Evolutionary conservation across 768 basidiomycete genomes (phyloP), one percentile per base, ranked within the genome.

Genomic region (Lactarius sp.): DNA sequence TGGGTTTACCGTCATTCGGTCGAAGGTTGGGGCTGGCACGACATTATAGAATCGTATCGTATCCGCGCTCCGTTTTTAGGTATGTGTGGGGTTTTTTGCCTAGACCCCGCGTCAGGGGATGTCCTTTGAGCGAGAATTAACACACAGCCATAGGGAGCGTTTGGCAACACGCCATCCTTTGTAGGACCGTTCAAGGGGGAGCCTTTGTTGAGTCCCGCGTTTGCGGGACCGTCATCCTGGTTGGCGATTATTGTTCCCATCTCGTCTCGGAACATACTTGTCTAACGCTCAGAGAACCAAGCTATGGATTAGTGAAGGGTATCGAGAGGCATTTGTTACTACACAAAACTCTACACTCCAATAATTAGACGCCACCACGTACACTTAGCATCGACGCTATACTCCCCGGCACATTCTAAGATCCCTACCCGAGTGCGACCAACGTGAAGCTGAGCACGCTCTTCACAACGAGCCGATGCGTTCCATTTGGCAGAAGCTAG

Each of bases 1-100:
- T 52, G 92, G 91, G 14, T 94, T 88, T 64, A 79, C 78, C 54
- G 83, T 92, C n/a, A 72, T 75, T 20, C 72, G 73, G 12, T 74
- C 78, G 60, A 72, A 70, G 52, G 8, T 36, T 27, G 56, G 42
- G 34, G 6, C 34, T 34, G 51, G 51, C 7, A 14, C 8, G 8
- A 47, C 22, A 5, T 49, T 5, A 12, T 49, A 49, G 22, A 20
- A 20, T n/a, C 8, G n/a, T 20, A 4, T n/a, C 10, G 7, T 12
- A 8, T 27, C 27, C 27, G 18, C 2, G 42, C 5, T 44, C 16
- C 18, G 8, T 20, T 27, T 27, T 27, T 27, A 47, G 46, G 46
- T 22, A 20, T 47, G 46, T 47, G 3, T 10, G 46, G 2, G 20
- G 20, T 20, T 9, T 3, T 10, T 10, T 47, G n/a, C 1, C n/a